Conservation (phyloP, 2,329 filamentous ascomycete genomes). For the Allantophomopsis cytisporea region DNA sequence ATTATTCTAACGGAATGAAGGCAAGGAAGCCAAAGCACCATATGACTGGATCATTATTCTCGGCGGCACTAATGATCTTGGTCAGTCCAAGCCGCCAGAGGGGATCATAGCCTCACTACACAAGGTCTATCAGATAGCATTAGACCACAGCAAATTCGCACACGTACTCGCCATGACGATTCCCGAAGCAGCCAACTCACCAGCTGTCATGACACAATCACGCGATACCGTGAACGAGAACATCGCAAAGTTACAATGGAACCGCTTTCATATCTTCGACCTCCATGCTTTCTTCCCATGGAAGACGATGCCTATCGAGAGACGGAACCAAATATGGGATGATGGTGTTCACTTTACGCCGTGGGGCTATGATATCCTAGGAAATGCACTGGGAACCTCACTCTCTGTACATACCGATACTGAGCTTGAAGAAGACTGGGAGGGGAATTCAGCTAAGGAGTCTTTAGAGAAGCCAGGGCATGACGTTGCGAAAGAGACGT, state of each 20-base stretch:
- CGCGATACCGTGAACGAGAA: no score
- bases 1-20: no score
- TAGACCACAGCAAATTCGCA: slow-evolving; percentile 25
- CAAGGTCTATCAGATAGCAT: slow-evolving; percentile 33
- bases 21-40: slow-evolving; percentile 3
- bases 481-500: no score
- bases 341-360: slow-evolving; percentile 45
- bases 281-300: slow-evolving; percentile 40
- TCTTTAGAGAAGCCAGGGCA: no score
- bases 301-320: slow-evolving; percentile 28
- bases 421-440: no score
- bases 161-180: slow-evolving; percentile 52
- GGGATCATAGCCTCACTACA: slow-evolving; percentile 34
- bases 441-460: no score
- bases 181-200: slow-evolving; percentile 27
- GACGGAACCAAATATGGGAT: slow-evolving; percentile 39
- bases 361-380: slow-evolving; percentile 49
- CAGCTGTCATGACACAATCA: no score
- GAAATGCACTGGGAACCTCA: slow-evolving; percentile 36
- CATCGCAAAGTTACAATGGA: no score
- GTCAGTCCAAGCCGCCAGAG: slow-evolving; percentile 19
- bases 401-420: slow-evolving; percentile 15
- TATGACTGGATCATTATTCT: slow-evolving; percentile 49
- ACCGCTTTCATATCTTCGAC: slow-evolving; percentile 31
- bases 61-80: slow-evolving; percentile 52